Conservation (phyloP, 768 basidiomycete species). For the Leccinum broughii region DNA sequence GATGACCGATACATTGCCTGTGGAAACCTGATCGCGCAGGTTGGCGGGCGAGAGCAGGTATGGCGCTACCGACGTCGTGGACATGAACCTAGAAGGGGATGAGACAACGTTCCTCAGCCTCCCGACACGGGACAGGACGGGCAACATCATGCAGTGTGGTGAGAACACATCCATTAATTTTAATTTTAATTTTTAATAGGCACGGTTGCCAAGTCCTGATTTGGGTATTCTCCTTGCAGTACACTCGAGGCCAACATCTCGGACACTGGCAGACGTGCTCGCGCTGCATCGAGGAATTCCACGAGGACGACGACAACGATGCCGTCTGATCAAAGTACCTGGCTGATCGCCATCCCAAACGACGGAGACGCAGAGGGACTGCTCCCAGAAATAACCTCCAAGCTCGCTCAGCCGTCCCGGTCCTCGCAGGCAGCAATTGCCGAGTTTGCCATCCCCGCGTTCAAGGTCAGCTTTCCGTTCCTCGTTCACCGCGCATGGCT, state of each 20-base stretch:
- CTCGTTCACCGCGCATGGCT: neutral
- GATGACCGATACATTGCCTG: slow-evolving; percentile 42
- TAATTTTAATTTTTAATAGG: slow-evolving; percentile 13
- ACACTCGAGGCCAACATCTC: neutral
- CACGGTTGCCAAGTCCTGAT: slow-evolving; percentile 12
- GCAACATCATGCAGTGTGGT: slow-evolving; percentile 3
- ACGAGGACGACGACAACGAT: slow-evolving; percentile 42
- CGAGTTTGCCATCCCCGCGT: slow-evolving; percentile 74
- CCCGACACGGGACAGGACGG: slow-evolving; percentile 12
- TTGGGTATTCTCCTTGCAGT: slow-evolving; percentile 3
- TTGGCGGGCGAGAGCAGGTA: slow-evolving; percentile 54
- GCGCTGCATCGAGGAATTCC: slow-evolving; percentile 9
- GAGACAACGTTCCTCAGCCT: slow-evolving; percentile 3
- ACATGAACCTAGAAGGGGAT: slow-evolving; percentile 35
- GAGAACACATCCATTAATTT: slow-evolving; percentile 4
- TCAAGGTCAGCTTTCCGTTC: slow-evolving; percentile 64
- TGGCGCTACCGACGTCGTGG: slow-evolving; percentile 41
- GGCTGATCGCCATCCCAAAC: slow-evolving; percentile 85
- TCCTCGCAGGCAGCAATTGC: slow-evolving; percentile 51
- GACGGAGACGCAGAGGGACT: slow-evolving; percentile 83
- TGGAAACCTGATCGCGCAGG: slow-evolving; percentile 40
- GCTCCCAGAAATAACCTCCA: slow-evolving; percentile 61
- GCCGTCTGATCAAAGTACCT: slow-evolving; percentile 96
- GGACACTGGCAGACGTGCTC: neutral
- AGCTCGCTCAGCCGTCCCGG: slow-evolving; percentile 61